These are phyloP conservation scores for Exobasidium cylindrosporum DNA, from an alignment of 1,284 basidiomycete species.

Conservation along the genomic window DNA sequence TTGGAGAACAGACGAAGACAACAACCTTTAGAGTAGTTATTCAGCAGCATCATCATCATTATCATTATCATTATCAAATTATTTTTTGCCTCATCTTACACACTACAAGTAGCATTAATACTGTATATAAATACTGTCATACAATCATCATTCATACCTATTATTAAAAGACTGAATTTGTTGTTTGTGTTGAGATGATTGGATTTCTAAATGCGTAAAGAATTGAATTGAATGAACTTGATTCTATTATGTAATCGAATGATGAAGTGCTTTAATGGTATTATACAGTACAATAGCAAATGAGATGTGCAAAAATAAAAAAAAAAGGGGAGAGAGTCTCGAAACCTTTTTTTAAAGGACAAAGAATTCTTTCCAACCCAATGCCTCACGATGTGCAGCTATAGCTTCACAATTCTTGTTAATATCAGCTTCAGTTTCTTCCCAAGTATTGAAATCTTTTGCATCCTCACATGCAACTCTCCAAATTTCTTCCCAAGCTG, in stretches of 20 bases:
- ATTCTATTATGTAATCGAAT: not conserved
- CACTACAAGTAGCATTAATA: too few species aligned
- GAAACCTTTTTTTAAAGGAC: not conserved
- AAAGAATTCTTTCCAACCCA: constrained; percentile 9
- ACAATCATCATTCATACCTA: too few species aligned
- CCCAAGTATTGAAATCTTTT: not conserved
- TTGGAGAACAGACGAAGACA: constrained; percentile 5
- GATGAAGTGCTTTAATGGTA: not conserved
- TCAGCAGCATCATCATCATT: not conserved
- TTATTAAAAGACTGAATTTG: too few species aligned
- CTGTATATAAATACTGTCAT: too few species aligned
- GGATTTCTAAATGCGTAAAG: too few species aligned
- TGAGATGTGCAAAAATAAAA: not conserved
- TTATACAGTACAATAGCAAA: not conserved
- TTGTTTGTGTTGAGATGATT: too few species aligned
- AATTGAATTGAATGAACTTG: not conserved
- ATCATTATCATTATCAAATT: not conserved
- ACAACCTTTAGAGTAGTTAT: not conserved
- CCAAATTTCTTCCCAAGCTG: not conserved
- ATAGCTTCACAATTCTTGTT: not conserved
- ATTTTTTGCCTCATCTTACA: not conserved
- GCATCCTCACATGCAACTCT: not conserved
- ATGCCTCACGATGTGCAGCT: not conserved
- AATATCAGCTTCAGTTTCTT: not conserved
- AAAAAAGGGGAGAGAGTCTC: not conserved